Evolutionary conservation across 2,329 filamentous ascomycete species (phyloP).

Genomic region (Bisporella sp.): DNA sequence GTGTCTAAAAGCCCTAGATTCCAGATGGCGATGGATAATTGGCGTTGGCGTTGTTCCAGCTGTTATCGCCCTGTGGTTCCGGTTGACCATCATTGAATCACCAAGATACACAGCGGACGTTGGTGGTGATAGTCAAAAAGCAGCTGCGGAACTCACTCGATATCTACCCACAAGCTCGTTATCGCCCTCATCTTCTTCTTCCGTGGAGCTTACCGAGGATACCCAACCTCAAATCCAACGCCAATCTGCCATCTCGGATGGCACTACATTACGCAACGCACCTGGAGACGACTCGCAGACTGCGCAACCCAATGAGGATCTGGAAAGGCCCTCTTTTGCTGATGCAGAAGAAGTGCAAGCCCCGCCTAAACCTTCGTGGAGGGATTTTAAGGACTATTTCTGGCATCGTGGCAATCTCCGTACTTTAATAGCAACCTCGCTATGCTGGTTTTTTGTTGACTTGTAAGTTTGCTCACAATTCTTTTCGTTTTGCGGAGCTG

Average conservation of each 20-base stretch:
- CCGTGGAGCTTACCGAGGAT: no score
- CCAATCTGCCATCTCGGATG: no score
- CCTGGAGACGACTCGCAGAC: slow-evolving; percentile 57
- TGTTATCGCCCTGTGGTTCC: slow-evolving; percentile 75
- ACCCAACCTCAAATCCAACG: no score
- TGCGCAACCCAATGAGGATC: slow-evolving; percentile 68
- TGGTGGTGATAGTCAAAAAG: slow-evolving; percentile 67
- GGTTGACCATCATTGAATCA: slow-evolving; percentile 79
- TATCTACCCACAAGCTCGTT: slow-evolving; percentile 58
- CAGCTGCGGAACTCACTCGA: slow-evolving; percentile 62
- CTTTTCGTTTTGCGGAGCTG: background rate
- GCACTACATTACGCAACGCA: no score
- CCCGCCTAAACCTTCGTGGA: background rate
- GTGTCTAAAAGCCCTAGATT: slow-evolving; percentile 67
- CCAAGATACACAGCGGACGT: slow-evolving; percentile 80
- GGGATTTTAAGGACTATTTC: background rate
- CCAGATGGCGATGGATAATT: slow-evolving; percentile 76
- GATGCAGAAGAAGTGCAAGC: slow-evolving; percentile 36
- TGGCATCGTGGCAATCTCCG: background rate
- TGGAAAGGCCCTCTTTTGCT: slow-evolving; percentile 65
- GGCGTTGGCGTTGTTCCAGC: slow-evolving; percentile 73
- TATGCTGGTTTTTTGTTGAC: background rate
- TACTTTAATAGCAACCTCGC: background rate
- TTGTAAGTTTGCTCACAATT: background rate
- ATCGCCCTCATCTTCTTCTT: no score